These are phyloP conservation scores for Lentinula boryana DNA, from an alignment of 768 basidiomycete species.

Conservation along the genomic window DNA sequence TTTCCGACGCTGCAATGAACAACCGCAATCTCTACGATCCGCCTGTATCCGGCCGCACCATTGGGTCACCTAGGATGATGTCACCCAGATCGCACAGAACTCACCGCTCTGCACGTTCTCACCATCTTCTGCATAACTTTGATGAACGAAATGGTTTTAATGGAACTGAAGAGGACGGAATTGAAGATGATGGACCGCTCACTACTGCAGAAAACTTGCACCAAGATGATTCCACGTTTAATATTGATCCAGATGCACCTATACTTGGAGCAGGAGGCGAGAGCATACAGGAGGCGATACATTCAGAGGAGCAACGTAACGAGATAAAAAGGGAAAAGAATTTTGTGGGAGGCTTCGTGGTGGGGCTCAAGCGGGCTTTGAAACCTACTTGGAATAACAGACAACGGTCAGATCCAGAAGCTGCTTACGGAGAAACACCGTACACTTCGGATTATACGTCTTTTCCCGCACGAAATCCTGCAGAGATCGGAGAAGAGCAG, in stretches of 20 bases:
- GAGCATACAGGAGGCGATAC: not conserved
- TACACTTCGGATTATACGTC: not conserved
- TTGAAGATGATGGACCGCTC: not conserved
- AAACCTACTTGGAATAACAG: not conserved
- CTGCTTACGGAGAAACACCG: not conserved
- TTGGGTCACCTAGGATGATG: constrained; percentile 6
- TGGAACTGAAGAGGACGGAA: not conserved
- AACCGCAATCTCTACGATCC: not conserved
- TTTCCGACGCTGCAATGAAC: not conserved
- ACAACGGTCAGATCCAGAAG: constrained; percentile 3
- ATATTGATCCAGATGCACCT: constrained; percentile 2
- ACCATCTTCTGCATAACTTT: not conserved
- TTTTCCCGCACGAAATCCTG: not conserved
- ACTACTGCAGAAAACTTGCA: not conserved
- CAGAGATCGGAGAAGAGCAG: not conserved
- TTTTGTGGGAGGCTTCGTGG: constrained; percentile 2
- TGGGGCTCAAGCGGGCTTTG: constrained; percentile 3
- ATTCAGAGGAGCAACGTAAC: not conserved
- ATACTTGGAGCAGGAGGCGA: constrained; percentile 1
- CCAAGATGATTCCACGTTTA: not conserved
- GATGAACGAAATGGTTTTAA: too few species aligned
- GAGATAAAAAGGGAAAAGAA: not conserved
- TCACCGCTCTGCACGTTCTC: not conserved
- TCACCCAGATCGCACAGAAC: constrained; percentile 4
- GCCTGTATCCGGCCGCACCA: not conserved